Evolutionary conservation across 1,284 basidiomycete species (phyloP), one percentile per base, ranked within the genome.

Genomic region (Pyrrhoderma noxium): DNA sequence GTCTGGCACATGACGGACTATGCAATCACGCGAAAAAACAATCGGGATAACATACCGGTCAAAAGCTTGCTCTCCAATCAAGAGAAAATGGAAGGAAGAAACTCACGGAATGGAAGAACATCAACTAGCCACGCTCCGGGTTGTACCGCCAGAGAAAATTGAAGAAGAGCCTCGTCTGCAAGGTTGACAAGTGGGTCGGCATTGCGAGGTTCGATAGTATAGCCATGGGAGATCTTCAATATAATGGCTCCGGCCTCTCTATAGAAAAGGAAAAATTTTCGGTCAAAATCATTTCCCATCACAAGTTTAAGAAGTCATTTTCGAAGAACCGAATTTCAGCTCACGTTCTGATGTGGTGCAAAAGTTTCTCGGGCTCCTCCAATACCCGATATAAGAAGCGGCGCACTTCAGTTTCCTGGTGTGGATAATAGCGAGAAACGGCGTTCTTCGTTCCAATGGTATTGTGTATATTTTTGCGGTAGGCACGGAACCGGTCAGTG

Each of bases 1-100:
- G 52, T 70, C 68, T 0, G 77, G 76, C 5, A 79, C 54, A 41
- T 67, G 55, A 42, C 61, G 65, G 45, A 79, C 69, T 70, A 18
- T 16, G 8, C 18, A 8, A 19, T 36, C 8, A 13, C 3, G 8
- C 16, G 22, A 35, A 13, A 9, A 18, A 16, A 43, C 27, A 11
- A 5, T 31, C 27, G 27, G 27, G 11, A 31, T 31, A 31, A 31
- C 27, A 31, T 5, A 31, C 11, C 7, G 27, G 27, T 5, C n/a
- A n/a, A 5, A 31, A 31, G 27, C 11, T 31, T 5, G 11, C 5
- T 5, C 11, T 31, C 27, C 27, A 31, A n/a, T n/a, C 27, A 5
- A 11, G 27, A 40, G 38, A n/a, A 40, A 16, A 40, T 40, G 38
- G 38, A 40, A 40, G 27, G 11, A 31, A 31, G 11, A 31, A 31